A percentile compares a stretch with the other conserved stretches of the same genome.
phyloP scores from a whole-genome alignment of 768 basidiomycete genomes.

The Auricularia sp. region DNA sequence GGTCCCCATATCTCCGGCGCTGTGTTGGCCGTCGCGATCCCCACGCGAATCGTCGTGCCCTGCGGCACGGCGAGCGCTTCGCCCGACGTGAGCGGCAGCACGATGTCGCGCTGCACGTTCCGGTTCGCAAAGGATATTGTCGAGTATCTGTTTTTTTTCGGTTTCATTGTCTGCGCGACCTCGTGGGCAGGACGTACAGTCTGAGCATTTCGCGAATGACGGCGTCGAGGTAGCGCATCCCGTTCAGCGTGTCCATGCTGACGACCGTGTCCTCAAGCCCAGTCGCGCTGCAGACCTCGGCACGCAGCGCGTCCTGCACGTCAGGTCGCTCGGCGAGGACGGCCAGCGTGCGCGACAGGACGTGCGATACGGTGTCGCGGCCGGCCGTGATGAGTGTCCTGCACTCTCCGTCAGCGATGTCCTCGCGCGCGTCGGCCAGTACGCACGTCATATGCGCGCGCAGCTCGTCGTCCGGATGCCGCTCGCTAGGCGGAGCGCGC shows the following conservation, averaged over 20 bases:
- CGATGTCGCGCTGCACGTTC: background rate
- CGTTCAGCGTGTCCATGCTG: constrained; percentile 42
- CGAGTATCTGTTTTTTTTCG: background rate
- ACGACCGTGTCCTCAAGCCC: constrained; percentile 28
- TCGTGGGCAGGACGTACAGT: constrained; percentile 7
- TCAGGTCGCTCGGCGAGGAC: background rate
- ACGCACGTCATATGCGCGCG: background rate
- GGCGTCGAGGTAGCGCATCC: constrained; percentile 46
- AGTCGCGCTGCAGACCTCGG: background rate
- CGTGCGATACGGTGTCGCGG: background rate
- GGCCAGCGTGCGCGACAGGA: background rate
- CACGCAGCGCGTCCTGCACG: background rate
- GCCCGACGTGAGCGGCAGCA: background rate
- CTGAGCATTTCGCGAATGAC: constrained; percentile 37
- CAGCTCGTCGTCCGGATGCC: background rate
- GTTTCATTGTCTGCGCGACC: too few relatives aligned
- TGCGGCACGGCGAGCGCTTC: constrained; percentile 20
- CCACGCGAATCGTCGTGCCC: constrained; percentile 32
- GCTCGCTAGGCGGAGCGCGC: background rate
- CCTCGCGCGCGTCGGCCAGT: background rate
- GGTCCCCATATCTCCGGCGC: constrained; percentile 38
- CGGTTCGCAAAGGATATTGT: background rate
- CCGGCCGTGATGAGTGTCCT: background rate
- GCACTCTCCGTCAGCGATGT: background rate
- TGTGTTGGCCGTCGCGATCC: constrained; percentile 37